Conservation (phyloP, 2,329 filamentous ascomycete genomes). For the Fusarium multiceps region DNA sequence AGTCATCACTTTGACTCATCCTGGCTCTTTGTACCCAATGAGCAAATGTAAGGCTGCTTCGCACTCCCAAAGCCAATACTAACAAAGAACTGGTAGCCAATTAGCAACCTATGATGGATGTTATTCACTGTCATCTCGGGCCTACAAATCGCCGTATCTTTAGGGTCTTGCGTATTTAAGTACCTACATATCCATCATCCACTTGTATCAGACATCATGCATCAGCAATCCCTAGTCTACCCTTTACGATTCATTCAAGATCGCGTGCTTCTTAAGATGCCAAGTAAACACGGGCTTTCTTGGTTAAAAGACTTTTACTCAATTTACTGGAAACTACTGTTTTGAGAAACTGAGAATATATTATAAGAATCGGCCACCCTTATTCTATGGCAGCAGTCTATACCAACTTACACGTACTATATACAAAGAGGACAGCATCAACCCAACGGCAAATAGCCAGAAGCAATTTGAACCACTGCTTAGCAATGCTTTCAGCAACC, state of each 20-base stretch:
- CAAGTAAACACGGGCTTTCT: accelerated
- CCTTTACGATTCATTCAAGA: no score
- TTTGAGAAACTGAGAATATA: background rate
- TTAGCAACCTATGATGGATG: no score
- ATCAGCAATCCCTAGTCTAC: background rate
- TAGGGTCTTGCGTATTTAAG: background rate
- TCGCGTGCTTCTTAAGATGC: background rate
- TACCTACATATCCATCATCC: background rate
- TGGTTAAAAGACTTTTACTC: accelerated
- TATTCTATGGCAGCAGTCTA: background rate
- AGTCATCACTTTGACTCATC: background rate
- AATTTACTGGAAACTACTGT: background rate
- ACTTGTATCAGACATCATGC: background rate
- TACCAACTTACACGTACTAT: background rate
- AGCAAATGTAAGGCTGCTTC: background rate
- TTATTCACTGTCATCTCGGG: background rate
- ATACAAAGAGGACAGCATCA: background rate
- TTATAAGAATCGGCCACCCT: background rate
- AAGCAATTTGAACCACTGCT: background rate
- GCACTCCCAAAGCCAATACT: no score
- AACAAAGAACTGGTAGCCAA: no score
- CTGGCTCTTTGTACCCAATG: background rate
- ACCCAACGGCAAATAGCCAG: background rate
- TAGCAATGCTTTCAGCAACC: background rate
- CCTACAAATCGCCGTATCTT: background rate